Evolutionary conservation across 148 eudicot genomes (phyloP), one percentile per base, ranked within the genome.

Genomic region (Fagopyrum tataricum): DNA sequence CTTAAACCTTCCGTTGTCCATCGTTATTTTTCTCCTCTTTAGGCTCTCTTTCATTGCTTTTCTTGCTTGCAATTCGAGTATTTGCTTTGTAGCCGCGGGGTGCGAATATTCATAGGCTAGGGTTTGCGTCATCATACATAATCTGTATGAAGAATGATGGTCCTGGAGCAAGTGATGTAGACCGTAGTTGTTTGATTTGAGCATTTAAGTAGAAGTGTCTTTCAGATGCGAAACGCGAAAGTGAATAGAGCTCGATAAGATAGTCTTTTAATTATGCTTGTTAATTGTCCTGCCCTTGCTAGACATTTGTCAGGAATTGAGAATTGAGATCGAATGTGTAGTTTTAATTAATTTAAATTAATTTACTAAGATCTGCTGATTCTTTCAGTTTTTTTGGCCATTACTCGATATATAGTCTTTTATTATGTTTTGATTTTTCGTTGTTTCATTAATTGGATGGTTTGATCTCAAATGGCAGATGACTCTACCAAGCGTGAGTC

Each of bases 401-500:
- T 12, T 49, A 12, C 6, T 49, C 14, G 55, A 49, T 49, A 4
- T 48, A 48, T 49, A 49, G 55, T 49, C 37, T 31, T 31, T 31
- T 31, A 0, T 49, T 49, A 49, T 49, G 20, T 49, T 49, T 49
- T 14, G 18, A 6, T 49, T 49, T 49, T 4, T 14, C 6, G 15
- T 49, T 31, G 37, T 31, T 31, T 31, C 37, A 31, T 31, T 31
- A 31, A 31, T 31, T 31, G 37, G 37, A 51, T 4, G 56, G 13
- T 51, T n/a, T 51, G n/a, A 51, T n/a, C 3, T 51, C 15, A 51
- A 75, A 81, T 85, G 74, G 82, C 90, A 92, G 98, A 88, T 77
- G 91, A 90, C 81, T 87, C 96, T 61, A 77, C 92, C 74, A 88
- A 79, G 74, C 91, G 96, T 55, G 98, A 92, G 78, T 81, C 93